These are phyloP conservation scores for Nakaseomyces uthaithaninus DNA, from an alignment of 1,139 yeast genomes.

Conservation along the genomic window DNA sequence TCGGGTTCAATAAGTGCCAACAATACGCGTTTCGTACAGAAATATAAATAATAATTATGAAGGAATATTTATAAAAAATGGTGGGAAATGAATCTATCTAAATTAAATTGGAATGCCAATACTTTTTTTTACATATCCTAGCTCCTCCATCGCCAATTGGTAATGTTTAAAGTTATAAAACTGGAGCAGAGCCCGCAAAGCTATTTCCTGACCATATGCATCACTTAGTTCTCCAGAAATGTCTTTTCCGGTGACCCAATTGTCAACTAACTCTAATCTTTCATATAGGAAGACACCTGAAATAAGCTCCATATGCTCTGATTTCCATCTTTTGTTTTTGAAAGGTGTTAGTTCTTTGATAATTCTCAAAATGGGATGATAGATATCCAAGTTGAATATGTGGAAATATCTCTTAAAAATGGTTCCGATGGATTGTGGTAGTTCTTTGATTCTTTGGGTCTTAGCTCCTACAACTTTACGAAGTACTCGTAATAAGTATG, in stretches of 20 bases:
- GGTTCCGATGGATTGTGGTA: conserved; percentile 30
- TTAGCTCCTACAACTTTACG: conserved; percentile 27
- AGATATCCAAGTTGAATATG: conserved; percentile 53
- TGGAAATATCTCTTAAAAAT: conserved; percentile 28
- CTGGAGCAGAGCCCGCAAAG: conserved; percentile 70
- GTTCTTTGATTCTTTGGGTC: conserved; percentile 30
- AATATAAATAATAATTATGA: too few species aligned
- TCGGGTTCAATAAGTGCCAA: too few species aligned
- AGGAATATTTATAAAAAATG: too few species aligned
- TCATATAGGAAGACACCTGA: conserved; percentile 78
- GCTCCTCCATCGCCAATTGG: conserved; percentile 41
- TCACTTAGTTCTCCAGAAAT: conserved; percentile 67
- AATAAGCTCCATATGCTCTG: conserved; percentile 85
- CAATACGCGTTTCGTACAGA: background rate
- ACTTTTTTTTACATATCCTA: conserved; percentile 44
- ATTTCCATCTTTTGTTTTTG: conserved; percentile 92
- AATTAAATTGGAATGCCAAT: too few species aligned
- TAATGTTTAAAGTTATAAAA: conserved; percentile 64
- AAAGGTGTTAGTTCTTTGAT: conserved; percentile 79
- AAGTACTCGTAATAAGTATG: conserved; percentile 21
- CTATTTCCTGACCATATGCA: conserved; percentile 80
- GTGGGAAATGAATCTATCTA: too few species aligned
- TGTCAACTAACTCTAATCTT: conserved; percentile 63
- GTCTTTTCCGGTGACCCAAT: conserved; percentile 85
- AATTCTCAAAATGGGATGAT: conserved; percentile 61